Conservation (phyloP, 2,329 filamentous ascomycete species). For the Diplocarpon mali region DNA sequence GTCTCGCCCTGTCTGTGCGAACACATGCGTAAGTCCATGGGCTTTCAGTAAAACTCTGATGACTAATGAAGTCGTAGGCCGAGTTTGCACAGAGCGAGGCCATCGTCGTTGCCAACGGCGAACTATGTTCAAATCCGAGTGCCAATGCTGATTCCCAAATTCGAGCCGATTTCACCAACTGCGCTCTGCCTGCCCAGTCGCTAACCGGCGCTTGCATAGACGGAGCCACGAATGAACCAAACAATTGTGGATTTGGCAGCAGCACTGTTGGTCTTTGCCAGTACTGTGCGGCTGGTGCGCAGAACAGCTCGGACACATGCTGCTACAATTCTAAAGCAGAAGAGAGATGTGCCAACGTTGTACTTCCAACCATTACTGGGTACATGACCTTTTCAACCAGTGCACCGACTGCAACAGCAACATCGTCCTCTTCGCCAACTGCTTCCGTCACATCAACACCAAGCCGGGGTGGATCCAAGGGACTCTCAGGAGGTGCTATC, state of each 20-base stretch:
- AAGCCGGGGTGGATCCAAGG: constrained; percentile 21
- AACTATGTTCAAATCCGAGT: constrained; percentile 59
- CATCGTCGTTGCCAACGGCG: constrained; percentile 62
- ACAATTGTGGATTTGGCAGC: constrained; percentile 75
- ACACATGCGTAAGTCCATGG: constrained; percentile 59
- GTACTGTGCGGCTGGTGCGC: constrained; percentile 73
- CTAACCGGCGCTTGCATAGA: constrained; percentile 67
- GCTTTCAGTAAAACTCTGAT: constrained; percentile 3
- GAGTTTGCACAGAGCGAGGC: constrained; percentile 83
- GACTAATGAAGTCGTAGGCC: constrained; percentile 39
- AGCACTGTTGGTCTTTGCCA: constrained; percentile 69
- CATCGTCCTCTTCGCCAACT: constrained; percentile 16
- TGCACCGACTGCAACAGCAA: constrained; percentile 36
- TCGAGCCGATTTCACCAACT: constrained; percentile 84
- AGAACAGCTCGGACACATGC: constrained; percentile 91
- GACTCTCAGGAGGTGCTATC: constrained; percentile 75
- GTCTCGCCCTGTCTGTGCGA: constrained; percentile 72
- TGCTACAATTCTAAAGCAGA: constrained; percentile 76
- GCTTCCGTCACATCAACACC: constrained; percentile 11
- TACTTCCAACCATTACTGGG: constrained; percentile 63
- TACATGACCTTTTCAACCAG: constrained; percentile 51
- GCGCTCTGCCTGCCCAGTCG: constrained; percentile 69
- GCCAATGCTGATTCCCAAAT: constrained; percentile 63
- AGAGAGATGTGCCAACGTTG: constrained; percentile 61
- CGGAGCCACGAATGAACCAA: constrained; percentile 67